Evolutionary conservation across 441 rosid genomes (phyloP), one percentile per base, ranked within the genome.

Genomic region (Kokia cookei): DNA sequence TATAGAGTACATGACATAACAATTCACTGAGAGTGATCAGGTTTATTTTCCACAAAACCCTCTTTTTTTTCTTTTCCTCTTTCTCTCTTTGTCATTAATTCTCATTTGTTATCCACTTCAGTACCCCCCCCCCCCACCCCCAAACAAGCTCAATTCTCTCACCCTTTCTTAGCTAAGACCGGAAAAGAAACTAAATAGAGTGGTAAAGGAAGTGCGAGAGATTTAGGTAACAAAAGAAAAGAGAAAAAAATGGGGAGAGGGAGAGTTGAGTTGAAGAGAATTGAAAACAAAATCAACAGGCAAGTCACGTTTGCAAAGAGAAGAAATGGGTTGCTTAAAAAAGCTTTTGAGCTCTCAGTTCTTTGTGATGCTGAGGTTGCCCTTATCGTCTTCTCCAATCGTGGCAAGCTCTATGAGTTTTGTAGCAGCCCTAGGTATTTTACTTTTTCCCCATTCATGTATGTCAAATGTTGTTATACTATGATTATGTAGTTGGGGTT

Each of bases 261-360:
- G 53, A 88, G 77, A 80, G 92, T 88, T 29, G 89, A 86, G 80
- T 72, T 88, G 78, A 88, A 86, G 82, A 86, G 90, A 65, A 86
- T 88, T 73, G 92, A 88, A 81, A 88, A 88, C 83, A 86, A 88
- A 84, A 82, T 86, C 43, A 88, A 88, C 81, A 84, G 88, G 82
- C 91, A 88, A 55, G 91, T 88, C n/a, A 86, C 90, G 2, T 88
- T 88, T 80, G 83, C 92, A 4, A 88, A 88, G 88, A 88, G 92
- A 75, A 86, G 92, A 82, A 88, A 88, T 79, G 92, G 92, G 8
- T 76, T 88, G 40, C 88, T 88, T 66, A 88, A 88, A 77, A 88
- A 88, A 73, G 91, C 91, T 19, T 86, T 83, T 75, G 91, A 88
- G 65, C 89, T 87, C 64, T 87, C 91, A 13, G 76, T 87, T 65